A percentile compares a stretch with the other conserved stretches of the same genome.
These are phyloP conservation scores for Penicillium parvum DNA, from an alignment of 495 filamentous ascomycete genomes.

Conservation along the genomic window DNA sequence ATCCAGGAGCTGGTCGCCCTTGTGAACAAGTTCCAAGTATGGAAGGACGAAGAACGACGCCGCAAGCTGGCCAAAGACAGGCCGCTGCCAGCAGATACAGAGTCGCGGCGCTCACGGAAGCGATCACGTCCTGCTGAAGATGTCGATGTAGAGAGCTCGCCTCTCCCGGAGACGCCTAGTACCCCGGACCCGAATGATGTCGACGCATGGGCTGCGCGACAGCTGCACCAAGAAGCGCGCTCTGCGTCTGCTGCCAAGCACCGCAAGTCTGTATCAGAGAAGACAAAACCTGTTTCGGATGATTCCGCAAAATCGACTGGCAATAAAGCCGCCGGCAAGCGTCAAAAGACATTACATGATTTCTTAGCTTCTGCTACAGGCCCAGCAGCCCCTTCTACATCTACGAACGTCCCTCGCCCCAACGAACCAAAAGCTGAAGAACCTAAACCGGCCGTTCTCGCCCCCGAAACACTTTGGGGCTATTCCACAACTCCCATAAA, in stretches of 20 bases:
- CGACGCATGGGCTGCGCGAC: conserved; percentile 66
- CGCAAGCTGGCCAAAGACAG: conserved; percentile 66
- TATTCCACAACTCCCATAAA: conserved; percentile 34
- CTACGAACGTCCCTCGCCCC: too few species aligned
- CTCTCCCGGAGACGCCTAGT: conserved; percentile 33
- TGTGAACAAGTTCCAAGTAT: conserved; percentile 78
- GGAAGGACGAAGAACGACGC: conserved; percentile 87
- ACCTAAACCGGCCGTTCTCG: too few species aligned
- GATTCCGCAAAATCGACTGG: conserved; percentile 16
- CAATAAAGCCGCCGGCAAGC: conserved; percentile 31
- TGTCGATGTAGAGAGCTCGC: conserved; percentile 16
- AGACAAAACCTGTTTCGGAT: too few species aligned
- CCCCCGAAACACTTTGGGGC: too few species aligned
- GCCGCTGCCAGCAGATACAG: conserved; percentile 28
- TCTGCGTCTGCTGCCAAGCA: conserved; percentile 34
- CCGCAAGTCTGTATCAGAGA: conserved; percentile 20
- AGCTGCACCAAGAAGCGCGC: conserved; percentile 68
- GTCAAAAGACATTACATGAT: conserved; percentile 12
- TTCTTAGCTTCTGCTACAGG: conserved; percentile 4
- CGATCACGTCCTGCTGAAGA: conserved; percentile 17
- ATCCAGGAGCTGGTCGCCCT: conserved; percentile 73
- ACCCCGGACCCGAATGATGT: conserved; percentile 64
- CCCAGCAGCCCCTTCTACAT: conserved; percentile 4
- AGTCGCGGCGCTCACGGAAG: conserved; percentile 24
- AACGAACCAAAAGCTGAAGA: too few species aligned